These are phyloP conservation scores for Pterocarpus macrocarpus DNA, from an alignment of 306 rosid genomes.

Conservation along the genomic window DNA sequence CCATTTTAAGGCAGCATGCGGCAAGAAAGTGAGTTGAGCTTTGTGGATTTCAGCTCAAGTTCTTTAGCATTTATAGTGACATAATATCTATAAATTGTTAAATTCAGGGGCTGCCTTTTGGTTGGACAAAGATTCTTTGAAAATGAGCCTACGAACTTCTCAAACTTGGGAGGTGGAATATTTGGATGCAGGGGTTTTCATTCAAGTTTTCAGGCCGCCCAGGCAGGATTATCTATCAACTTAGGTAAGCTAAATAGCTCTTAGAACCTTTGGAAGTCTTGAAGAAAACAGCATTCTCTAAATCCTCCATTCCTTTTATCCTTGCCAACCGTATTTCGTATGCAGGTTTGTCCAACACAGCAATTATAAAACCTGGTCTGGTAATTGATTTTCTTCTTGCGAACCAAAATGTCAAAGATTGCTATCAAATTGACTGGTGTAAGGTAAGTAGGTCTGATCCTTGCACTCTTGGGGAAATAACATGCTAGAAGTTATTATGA, in stretches of 20 bases:
- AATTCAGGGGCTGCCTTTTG: background rate
- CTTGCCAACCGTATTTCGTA: background rate
- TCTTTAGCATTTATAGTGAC: background rate
- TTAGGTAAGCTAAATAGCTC: background rate
- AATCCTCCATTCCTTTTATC: background rate
- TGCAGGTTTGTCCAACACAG: background rate
- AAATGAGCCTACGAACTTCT: background rate
- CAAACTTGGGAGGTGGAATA: background rate
- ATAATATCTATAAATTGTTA: background rate
- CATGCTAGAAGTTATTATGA: background rate
- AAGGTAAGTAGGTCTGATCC: background rate
- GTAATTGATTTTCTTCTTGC: background rate
- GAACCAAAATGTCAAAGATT: background rate
- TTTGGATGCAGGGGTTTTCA: background rate
- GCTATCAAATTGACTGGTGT: background rate
- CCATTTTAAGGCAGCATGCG: background rate
- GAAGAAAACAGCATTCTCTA: background rate
- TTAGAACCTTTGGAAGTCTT: background rate
- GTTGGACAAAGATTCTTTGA: background rate
- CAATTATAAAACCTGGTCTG: background rate
- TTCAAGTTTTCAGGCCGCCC: background rate
- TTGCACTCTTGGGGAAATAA: background rate
- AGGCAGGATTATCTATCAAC: background rate
- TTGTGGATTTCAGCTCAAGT: slow-evolving; percentile 1
- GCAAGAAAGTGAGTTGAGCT: slow-evolving; percentile 5